These are phyloP conservation scores for Pseudonitzschia multistriata DNA, from an alignment of 108 stramenopile species.

Conservation along the genomic window DNA sequence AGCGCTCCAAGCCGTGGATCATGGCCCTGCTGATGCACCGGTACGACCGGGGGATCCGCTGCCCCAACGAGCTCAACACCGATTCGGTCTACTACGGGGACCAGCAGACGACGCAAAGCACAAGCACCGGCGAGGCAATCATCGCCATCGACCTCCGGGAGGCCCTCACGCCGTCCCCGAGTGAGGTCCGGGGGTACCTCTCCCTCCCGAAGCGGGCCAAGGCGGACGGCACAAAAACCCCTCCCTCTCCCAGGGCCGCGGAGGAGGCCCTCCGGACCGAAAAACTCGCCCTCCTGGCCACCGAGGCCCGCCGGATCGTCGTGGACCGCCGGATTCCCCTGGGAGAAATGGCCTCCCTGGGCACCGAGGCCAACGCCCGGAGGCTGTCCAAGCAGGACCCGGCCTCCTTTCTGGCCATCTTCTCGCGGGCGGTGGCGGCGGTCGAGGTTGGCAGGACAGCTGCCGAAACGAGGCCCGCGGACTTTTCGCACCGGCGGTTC, in stretches of 20 bases:
- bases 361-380: neutral
- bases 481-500: constrained; percentile 2
- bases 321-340: neutral
- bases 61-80: neutral
- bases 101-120: neutral
- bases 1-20: constrained; percentile 4
- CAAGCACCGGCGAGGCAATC: neutral
- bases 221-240: too few relatives aligned
- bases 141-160: neutral
- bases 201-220: neutral
- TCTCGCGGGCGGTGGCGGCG: neutral
- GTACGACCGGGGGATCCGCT: constrained; percentile 4
- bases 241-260: neutral
- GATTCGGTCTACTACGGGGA: constrained; percentile 1
- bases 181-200: neutral
- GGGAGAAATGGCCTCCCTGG: neutral
- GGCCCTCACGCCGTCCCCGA: neutral
- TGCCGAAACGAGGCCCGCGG: neutral
- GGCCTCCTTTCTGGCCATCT: neutral
- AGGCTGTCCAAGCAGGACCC: constrained; percentile 1
- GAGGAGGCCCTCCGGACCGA: neutral
- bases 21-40: constrained; percentile 4
- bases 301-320: constrained; percentile 5
- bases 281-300: neutral
- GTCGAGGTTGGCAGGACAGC: neutral